Evolutionary conservation across 2,329 filamentous ascomycete genomes (phyloP).

Genomic region (Cercospora zeae-maydis): DNA sequence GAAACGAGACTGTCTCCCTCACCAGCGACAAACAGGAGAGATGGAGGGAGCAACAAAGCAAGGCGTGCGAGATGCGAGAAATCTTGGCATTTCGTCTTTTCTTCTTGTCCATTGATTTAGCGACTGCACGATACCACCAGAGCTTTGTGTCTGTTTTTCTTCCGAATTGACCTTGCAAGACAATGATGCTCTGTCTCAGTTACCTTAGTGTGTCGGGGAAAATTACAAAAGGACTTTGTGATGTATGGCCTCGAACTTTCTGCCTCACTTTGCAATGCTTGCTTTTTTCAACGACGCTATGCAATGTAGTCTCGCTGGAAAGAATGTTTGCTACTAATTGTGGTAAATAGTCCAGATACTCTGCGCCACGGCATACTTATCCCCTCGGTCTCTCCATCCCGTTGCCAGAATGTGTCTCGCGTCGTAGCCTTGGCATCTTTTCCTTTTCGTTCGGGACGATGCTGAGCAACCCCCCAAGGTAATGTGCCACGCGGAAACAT

Average conservation of each 20-base stretch:
- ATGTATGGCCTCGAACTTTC: neutral
- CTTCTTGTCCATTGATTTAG: conserved; percentile 10
- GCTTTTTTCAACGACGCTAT: neutral
- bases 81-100: conserved; percentile 3
- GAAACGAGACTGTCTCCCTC: neutral
- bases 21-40: neutral
- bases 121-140: conserved; percentile 18
- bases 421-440: neutral
- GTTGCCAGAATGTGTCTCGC: too few relatives aligned
- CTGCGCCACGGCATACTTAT: too few relatives aligned
- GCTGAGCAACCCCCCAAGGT: neutral
- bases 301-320: neutral
- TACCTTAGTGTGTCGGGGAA: neutral
- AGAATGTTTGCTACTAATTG: too few relatives aligned
- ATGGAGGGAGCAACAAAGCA: neutral
- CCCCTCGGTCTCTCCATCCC: too few relatives aligned
- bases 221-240: neutral
- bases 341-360: too few relatives aligned
- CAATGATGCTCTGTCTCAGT: neutral
- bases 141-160: conserved; percentile 5
- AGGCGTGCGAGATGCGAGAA: neutral
- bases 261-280: neutral
- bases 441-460: neutral
- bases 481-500: conserved; percentile 15
- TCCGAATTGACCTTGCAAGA: neutral